A percentile compares a stretch with the other conserved stretches of the same genome.
Evolutionary conservation across 2,329 filamentous ascomycete species (phyloP).

Genomic region (Microthyrium microscopicum): DNA sequence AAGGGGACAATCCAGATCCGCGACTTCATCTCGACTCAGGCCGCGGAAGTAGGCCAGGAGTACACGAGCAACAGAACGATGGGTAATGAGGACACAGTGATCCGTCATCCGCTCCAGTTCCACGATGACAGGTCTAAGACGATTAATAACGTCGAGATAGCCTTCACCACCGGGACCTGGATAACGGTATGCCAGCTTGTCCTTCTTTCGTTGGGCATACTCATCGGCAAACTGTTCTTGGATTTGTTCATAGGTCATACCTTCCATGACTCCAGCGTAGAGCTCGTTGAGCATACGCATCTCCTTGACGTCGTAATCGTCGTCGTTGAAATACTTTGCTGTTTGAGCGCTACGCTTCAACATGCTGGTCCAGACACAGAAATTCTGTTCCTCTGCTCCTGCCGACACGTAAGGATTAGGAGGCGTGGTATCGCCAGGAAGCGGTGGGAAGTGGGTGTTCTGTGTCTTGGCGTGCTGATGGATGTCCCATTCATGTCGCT

Average conservation of each 20-base stretch:
- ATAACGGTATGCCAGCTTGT: conserved; percentile 95
- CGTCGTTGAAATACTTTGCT: conserved; percentile 81
- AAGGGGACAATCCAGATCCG: conserved; percentile 82
- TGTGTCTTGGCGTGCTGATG: conserved; percentile 65
- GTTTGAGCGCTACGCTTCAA: conserved; percentile 78
- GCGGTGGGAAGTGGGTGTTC: conserved; percentile 70
- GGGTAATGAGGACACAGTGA: conserved; percentile 80
- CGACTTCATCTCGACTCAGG: conserved; percentile 75
- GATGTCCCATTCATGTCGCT: conserved; percentile 66
- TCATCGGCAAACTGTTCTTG: conserved; percentile 62
- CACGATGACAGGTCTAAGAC: conserved; percentile 84
- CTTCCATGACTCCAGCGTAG: conserved; percentile 83
- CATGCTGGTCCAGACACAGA: conserved; percentile 98
- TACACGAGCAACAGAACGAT: conserved; percentile 82
- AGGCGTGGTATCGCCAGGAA: conserved; percentile 79
- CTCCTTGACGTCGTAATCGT: conserved; percentile 91
- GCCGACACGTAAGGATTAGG: conserved; percentile 72
- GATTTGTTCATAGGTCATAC: conserved; percentile 88
- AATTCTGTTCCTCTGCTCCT: conserved; percentile 57
- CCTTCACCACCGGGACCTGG: conserved; percentile 91
- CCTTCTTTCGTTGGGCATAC: conserved; percentile 58
- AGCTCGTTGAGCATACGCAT: conserved; percentile 98
- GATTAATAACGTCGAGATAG: conserved; percentile 93
- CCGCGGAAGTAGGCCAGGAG: conserved; percentile 95
- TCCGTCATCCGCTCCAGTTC: conserved; percentile 96